Conservation (phyloP, 2,329 filamentous ascomycete species). For the Apiospora phragmitis region DNA sequence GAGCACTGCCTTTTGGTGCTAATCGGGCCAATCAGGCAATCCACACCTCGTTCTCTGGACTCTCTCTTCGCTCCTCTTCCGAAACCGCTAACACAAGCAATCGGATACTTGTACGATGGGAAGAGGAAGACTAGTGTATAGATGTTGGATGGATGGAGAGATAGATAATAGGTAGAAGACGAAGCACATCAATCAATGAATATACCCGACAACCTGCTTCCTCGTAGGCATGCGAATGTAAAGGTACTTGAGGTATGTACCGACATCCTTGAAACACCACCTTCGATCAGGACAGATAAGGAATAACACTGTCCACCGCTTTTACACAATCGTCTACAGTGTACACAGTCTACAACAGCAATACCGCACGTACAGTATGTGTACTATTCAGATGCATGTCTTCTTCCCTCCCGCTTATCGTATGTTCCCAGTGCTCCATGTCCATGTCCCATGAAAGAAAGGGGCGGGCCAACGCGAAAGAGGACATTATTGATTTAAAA, state of each 20-base stretch:
- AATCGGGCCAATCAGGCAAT: conserved; percentile 3
- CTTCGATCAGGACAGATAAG: not conserved
- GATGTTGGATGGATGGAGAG: not conserved
- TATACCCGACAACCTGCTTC: not conserved
- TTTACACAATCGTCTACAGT: not conserved
- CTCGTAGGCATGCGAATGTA: not conserved
- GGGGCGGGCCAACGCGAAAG: not conserved
- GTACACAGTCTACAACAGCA: not conserved
- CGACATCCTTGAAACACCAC: not conserved
- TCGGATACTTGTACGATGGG: not conserved
- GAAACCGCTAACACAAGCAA: not conserved
- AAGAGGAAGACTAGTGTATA: not conserved
- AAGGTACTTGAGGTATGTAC: no score
- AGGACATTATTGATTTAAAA: conserved; percentile 6
- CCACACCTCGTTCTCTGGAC: not conserved
- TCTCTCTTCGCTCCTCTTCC: not conserved
- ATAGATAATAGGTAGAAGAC: no score
- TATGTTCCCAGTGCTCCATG: not conserved
- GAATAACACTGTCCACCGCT: not conserved
- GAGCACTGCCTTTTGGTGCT: not conserved
- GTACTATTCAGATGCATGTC: not conserved
- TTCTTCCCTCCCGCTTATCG: not conserved
- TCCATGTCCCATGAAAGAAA: not conserved
- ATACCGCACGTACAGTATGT: not conserved
- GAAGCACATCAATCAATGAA: not conserved